Percentiles rank a stretch among this genome's conserved stretches.
Conservation (phyloP, 148 eudicot species). For the Diospyros kaki region DNA sequence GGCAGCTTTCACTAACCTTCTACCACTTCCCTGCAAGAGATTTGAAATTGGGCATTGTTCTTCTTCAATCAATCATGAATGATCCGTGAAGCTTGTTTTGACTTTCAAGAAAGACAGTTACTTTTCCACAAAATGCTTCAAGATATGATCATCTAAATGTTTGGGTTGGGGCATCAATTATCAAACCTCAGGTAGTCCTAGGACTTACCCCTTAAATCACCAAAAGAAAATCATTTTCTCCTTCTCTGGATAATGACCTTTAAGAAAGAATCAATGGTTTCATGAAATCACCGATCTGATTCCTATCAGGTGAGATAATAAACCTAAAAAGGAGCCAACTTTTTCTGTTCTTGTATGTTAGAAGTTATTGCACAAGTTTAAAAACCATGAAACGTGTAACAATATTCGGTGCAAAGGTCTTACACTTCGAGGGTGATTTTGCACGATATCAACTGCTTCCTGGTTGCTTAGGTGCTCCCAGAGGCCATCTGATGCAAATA, state of each 20-base stretch:
- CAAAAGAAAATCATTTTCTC: too few relatives aligned
- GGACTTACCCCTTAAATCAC: too few relatives aligned
- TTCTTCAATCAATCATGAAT: too few relatives aligned
- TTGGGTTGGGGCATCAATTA: too few relatives aligned
- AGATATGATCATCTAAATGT: too few relatives aligned
- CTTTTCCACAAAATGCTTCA: too few relatives aligned
- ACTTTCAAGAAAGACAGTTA: too few relatives aligned
- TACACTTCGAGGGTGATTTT: constrained; percentile 58
- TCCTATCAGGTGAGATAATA: background rate
- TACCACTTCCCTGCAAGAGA: constrained; percentile 70
- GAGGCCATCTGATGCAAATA: constrained; percentile 82
- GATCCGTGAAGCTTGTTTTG: too few relatives aligned
- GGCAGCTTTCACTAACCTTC: constrained; percentile 70
- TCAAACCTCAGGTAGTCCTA: too few relatives aligned
- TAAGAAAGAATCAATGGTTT: background rate
- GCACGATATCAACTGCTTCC: constrained; percentile 76
- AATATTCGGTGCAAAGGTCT: constrained; percentile 17
- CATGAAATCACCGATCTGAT: background rate
- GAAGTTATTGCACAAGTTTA: background rate
- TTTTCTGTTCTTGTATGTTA: background rate
- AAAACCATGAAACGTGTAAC: background rate
- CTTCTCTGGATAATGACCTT: too few relatives aligned
- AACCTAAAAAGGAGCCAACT: constrained; percentile 8
- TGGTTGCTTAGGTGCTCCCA: constrained; percentile 91
- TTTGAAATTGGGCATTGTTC: too few relatives aligned